Conservation (phyloP, 2,329 filamentous ascomycete genomes). For the Colletotrichum liaoningense region DNA sequence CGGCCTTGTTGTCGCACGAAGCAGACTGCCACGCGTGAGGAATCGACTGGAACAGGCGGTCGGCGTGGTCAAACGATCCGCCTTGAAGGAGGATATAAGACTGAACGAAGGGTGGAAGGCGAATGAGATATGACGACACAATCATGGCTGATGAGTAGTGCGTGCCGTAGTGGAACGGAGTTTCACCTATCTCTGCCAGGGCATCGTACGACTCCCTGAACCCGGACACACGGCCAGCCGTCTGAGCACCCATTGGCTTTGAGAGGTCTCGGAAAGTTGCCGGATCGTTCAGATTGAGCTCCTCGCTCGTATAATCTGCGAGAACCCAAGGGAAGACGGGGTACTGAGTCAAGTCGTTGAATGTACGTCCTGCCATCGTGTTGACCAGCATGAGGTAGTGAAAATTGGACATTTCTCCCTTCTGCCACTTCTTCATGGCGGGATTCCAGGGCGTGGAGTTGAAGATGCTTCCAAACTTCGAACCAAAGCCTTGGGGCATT, state of each 20-base stretch:
- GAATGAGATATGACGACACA: conserved; percentile 94
- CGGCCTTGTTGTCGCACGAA: conserved; percentile 89
- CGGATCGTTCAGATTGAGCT: conserved; percentile 87
- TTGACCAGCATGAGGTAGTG: conserved; percentile 99
- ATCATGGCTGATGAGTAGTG: conserved; percentile 99
- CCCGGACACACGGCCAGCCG: conserved; percentile 77
- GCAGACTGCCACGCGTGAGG: conserved; percentile 92
- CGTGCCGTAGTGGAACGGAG: conserved; percentile 96
- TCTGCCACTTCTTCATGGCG: conserved; percentile 89
- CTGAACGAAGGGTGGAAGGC: conserved; percentile 94
- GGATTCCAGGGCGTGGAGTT: conserved; percentile 84
- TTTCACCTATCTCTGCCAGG: conserved; percentile 91
- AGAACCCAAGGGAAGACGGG: conserved; percentile 98
- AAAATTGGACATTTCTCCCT: conserved; percentile 97
- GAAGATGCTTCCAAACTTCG: conserved; percentile 93
- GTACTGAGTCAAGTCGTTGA: conserved; percentile 98
- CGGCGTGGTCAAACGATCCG: conserved; percentile 95
- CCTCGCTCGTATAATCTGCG: conserved; percentile 94
- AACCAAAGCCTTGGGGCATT: conserved; percentile 74
- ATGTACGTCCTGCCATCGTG: conserved; percentile 95
- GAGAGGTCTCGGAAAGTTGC: conserved; percentile 89
- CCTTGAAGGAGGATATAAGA: conserved; percentile 95
- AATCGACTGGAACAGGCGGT: conserved; percentile 94
- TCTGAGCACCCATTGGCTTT: conserved; percentile 97
- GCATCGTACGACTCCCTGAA: conserved; percentile 88